Conservation (phyloP, 2,329 filamentous ascomycete species). For the Exophiala alcalophila region DNA sequence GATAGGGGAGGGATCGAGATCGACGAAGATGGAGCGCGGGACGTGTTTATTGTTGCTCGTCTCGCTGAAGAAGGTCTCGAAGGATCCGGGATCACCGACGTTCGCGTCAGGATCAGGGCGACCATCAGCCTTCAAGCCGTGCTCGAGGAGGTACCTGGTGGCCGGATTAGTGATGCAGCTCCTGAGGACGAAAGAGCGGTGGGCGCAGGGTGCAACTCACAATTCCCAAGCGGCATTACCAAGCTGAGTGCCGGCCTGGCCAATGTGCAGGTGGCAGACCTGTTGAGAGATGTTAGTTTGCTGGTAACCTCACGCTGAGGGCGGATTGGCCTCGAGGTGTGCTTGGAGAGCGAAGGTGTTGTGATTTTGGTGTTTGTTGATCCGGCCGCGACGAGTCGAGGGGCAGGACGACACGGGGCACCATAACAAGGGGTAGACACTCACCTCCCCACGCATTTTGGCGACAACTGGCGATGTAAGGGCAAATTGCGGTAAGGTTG, state of each 20-base stretch:
- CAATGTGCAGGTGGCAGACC: slow-evolving; percentile 66
- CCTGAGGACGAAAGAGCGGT: slow-evolving; percentile 35
- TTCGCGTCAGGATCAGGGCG: slow-evolving; percentile 56
- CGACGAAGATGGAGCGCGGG: slow-evolving; percentile 65
- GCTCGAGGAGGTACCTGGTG: slow-evolving; percentile 62
- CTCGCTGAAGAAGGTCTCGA: slow-evolving; percentile 66
- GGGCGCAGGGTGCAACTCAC: slow-evolving; percentile 45
- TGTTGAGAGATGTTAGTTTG: slow-evolving; percentile 33
- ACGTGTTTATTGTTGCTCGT: slow-evolving; percentile 65
- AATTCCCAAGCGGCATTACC: slow-evolving; percentile 68
- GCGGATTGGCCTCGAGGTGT: background rate
- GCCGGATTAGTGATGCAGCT: slow-evolving; percentile 22
- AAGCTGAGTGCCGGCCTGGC: slow-evolving; percentile 65
- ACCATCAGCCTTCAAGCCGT: slow-evolving; percentile 61
- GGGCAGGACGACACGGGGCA: too few relatives aligned
- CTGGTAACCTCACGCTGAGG: background rate
- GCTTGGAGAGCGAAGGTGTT: too few relatives aligned
- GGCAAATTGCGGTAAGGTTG: background rate
- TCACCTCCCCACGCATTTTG: slow-evolving; percentile 25
- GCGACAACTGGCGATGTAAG: background rate
- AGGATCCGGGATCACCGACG: slow-evolving; percentile 54
- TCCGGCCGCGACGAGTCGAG: slow-evolving; percentile 11
- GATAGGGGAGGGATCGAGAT: slow-evolving; percentile 64
- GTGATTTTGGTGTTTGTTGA: slow-evolving; percentile 13
- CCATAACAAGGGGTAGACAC: slow-evolving; percentile 10